Evolutionary conservation across 176 grass and related monocot species (phyloP), one percentile per base, ranked within the genome.

Genomic region (Aegilops sharonensis): DNA sequence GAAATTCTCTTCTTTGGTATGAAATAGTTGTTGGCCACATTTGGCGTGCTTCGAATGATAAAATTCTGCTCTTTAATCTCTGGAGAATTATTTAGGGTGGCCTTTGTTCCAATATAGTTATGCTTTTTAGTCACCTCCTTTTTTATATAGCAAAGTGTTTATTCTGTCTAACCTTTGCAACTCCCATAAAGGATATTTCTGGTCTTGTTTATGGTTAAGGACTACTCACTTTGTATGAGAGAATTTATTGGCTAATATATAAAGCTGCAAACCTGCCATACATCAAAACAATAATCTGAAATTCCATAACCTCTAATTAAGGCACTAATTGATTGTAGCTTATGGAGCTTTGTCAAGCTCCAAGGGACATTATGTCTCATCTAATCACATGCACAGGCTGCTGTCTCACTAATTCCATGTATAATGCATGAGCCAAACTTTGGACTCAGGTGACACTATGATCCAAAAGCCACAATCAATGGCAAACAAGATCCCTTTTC

Each of bases 381-480:
- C 68, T 75, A 81, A 81, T 43, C 45, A 87, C 78, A 71, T 76
- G 25, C 40, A 50, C 23, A 87, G 23, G 25, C 61, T 17, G 56
- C 24, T 68, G 72, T 50, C 72, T 73, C 79, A 48, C 32, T 60
- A 78, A 43, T 72, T 67, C 73, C 84, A 72, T 79, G 65, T 73
- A 70, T 64, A 79, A 65, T 83, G 66, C 74, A 78, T 67, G 45
- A 78, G 56, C 65, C 84, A 83, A 59, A 32, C 84, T 57, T 83
- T 90, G 75, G 80, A 79, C 80, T 83, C 67, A 36, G 56, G 75
- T 61, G 75, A 87, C 48, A 66, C 80, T 87, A 87, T 83, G 67
- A 83, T 87, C 89, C 85, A 90, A 87, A 90, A 84, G 84, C 54
- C 56, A 79, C 56, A 79, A 87, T 87, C 65, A 78, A 50, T 25